Percentiles rank a stretch among this genome's conserved stretches.
Evolutionary conservation across 2,329 filamentous ascomycete genomes (phyloP).

Genomic region (Saccharata proteae): DNA sequence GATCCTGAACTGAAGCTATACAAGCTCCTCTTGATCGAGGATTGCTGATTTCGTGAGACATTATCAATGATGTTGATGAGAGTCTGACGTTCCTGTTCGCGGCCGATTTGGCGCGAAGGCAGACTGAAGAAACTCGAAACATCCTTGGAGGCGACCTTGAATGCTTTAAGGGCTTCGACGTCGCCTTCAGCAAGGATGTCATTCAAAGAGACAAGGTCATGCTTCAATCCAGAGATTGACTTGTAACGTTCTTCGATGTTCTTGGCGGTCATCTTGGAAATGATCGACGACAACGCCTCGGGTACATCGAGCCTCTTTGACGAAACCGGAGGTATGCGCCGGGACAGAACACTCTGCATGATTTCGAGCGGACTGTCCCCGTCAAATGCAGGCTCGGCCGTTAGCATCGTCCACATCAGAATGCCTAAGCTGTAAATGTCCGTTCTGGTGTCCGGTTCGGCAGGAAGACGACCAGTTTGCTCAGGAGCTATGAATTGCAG

Average conservation of each 20-base stretch:
- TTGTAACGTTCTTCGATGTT: constrained; percentile 80
- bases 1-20: constrained; percentile 35
- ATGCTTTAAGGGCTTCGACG: constrained; percentile 55
- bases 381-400: constrained; percentile 67
- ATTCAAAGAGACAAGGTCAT: constrained; percentile 65
- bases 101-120: constrained; percentile 69
- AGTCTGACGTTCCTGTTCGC: constrained; percentile 56
- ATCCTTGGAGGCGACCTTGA: constrained; percentile 70
- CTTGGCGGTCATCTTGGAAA: constrained; percentile 87
- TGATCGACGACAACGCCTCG: constrained; percentile 67
- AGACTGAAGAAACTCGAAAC: constrained; percentile 87
- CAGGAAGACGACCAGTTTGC: constrained; percentile 85
- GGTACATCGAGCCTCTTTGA: constrained; percentile 71
- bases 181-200: constrained; percentile 66
- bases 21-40: constrained; percentile 26
- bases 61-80: constrained; percentile 62
- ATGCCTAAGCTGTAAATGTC: constrained; percentile 91
- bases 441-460: constrained; percentile 80
- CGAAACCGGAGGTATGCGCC: constrained; percentile 65
- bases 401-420: constrained; percentile 69
- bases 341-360: constrained; percentile 76
- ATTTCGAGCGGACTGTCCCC: constrained; percentile 76
- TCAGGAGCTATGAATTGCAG: constrained; percentile 87
- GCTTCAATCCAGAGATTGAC: constrained; percentile 72
- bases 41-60: constrained; percentile 53